phyloP scores from a whole-genome alignment of 305 asterid species.

The Solanum hybrid region DNA sequence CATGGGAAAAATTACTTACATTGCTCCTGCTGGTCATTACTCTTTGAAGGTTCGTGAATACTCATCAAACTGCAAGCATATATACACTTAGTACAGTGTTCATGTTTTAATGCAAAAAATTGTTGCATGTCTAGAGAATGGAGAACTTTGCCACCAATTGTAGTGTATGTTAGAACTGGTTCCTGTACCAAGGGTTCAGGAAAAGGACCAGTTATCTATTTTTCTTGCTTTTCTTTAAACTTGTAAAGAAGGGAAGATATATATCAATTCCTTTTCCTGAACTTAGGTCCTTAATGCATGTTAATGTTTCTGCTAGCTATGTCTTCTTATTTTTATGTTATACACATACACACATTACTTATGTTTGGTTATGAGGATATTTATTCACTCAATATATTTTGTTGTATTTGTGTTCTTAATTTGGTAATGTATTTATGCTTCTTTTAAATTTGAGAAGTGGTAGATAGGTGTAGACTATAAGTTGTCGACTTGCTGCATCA shows the following conservation, averaged over 20 bases:
- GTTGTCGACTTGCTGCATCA: neutral
- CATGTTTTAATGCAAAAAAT: neutral
- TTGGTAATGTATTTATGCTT: neutral
- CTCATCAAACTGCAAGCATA: neutral
- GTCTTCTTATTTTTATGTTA: neutral
- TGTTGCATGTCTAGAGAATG: neutral
- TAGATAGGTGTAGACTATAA: neutral
- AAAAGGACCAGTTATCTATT: neutral
- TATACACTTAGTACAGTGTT: neutral
- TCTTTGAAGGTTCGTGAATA: constrained; percentile 55
- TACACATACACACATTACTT: neutral
- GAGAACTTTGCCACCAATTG: neutral
- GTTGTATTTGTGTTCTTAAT: neutral
- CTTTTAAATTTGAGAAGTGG: neutral
- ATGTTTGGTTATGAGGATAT: neutral
- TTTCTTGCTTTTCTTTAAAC: neutral
- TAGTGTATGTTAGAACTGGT: neutral
- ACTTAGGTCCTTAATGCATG: neutral
- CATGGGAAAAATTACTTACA: constrained; percentile 83
- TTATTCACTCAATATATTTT: neutral
- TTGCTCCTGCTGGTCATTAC: constrained; percentile 90
- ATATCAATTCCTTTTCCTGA: neutral
- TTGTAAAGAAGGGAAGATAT: neutral
- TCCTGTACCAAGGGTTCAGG: neutral
- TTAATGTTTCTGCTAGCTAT: neutral